Evolutionary conservation across 2,329 filamentous ascomycete genomes (phyloP), one percentile per base, ranked within the genome.

Genomic region (Periconia macrospinosa): DNA sequence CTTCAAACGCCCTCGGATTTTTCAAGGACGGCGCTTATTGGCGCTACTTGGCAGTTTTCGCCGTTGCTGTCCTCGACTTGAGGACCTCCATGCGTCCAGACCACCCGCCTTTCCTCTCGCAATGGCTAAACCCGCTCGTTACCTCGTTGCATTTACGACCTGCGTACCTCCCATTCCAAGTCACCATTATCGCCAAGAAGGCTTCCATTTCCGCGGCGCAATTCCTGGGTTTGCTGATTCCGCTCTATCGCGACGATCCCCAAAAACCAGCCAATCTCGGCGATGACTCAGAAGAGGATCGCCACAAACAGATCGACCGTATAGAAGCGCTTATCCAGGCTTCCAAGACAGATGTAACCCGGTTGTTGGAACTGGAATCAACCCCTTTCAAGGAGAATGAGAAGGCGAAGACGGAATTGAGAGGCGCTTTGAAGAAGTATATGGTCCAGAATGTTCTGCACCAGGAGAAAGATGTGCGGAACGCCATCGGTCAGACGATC

Each of bases 91-190:
- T 84, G 19, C 79, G 83, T 27, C 79, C 82, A 2, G 69, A 72
- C 9, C 73, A 75, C 43, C 77, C 78, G 1, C 49, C 62, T 0
- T 52, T 82, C n/a, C 66, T 82, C 20, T 74, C 77, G 1, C 67
- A 71, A 2, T 59, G 81, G 13, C 55, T 83, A 27, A 82, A 79
- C 54, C 83, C 80, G 35, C 72, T 78, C n/a, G 61, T 78, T 42
- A 62, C 59, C 9, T 75, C 62, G 50, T 78, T 74, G 17, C 60
- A 69, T 7, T 19, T 74, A 0, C 81, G 85, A 51, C 78, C 83
- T 3, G 83, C 88, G 3, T 90, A 89, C 60, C 81, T 97, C 3
- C 93, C 92, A 2, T 99, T 94, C 70, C 92, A 99, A 75, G 79
- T 89, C 61, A 82, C 97, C 53, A 77, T 82, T 14, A 83, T 97